These are phyloP conservation scores for Phaseolus lunatus DNA, from an alignment of 306 rosid species.

Conservation along the genomic window DNA sequence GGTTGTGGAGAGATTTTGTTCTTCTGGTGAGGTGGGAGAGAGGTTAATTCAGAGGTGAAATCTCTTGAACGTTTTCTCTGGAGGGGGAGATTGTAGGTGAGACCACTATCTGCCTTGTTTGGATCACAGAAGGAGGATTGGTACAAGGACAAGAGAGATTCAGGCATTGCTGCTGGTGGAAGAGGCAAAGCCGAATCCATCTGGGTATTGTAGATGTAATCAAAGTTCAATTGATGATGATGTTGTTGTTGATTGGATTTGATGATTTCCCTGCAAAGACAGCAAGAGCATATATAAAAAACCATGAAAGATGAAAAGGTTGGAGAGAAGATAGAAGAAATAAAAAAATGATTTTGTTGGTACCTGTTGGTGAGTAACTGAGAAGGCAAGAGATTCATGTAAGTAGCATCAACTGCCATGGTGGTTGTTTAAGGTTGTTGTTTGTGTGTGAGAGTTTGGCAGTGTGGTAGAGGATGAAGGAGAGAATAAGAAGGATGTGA, in stretches of 20 bases:
- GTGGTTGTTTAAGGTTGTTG: constrained; percentile 33
- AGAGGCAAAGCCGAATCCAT: constrained; percentile 55
- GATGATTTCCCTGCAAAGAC: constrained; percentile 58
- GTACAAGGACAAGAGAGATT: constrained; percentile 45
- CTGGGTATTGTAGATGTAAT: constrained; percentile 40
- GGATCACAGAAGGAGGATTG: constrained; percentile 58
- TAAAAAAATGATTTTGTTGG: not conserved
- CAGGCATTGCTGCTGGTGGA: constrained; percentile 52
- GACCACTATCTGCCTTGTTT: constrained; percentile 72
- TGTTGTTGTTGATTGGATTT: constrained; percentile 40
- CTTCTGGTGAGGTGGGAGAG: constrained; percentile 48
- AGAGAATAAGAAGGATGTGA: constrained; percentile 41
- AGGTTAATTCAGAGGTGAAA: constrained; percentile 40
- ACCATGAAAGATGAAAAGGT: not conserved
- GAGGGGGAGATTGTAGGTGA: constrained; percentile 53
- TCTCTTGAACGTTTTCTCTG: constrained; percentile 54
- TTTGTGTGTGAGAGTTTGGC: not conserved
- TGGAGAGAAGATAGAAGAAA: not conserved
- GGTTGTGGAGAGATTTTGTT: constrained; percentile 38
- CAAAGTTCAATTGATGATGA: constrained; percentile 17
- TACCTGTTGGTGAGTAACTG: constrained; percentile 63
- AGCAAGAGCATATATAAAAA: not conserved
- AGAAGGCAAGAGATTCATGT: constrained; percentile 64
- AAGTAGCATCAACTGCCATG: constrained; percentile 91
- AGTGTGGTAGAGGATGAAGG: not conserved